Conservation (phyloP, 768 basidiomycete genomes). For the Pisolithus microcarpus region DNA sequence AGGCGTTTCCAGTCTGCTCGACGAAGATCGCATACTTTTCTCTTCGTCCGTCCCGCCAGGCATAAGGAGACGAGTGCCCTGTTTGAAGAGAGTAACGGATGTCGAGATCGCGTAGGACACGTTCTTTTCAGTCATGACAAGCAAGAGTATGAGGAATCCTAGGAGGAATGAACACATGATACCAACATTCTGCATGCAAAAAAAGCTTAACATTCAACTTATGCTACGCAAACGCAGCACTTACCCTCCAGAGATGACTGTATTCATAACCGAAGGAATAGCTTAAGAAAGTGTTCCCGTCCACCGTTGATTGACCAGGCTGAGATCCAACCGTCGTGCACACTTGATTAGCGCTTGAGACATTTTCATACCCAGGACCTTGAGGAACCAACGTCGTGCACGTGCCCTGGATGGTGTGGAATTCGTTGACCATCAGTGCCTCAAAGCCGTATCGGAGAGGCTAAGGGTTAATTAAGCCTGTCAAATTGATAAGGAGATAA, state of each 20-base stretch:
- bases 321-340: conserved; percentile 37
- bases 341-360: conserved; percentile 30
- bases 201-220: not conserved
- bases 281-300: conserved; percentile 35
- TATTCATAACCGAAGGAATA: conserved; percentile 23
- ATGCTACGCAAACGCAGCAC: conserved; percentile 17
- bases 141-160: conserved; percentile 29
- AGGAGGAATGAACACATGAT: conserved; percentile 40
- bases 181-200: conserved; percentile 29
- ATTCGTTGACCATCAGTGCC: conserved; percentile 42
- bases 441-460: conserved; percentile 23
- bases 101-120: conserved; percentile 23
- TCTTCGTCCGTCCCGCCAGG: conserved; percentile 12
- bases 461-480: conserved; percentile 26
- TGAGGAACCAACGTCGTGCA: conserved; percentile 27
- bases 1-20: not conserved
- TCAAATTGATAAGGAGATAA: conserved; percentile 28
- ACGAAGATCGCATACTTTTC: not conserved
- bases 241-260: conserved; percentile 31
- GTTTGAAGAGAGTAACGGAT: conserved; percentile 21
- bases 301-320: conserved; percentile 34
- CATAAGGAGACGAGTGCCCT: not conserved
- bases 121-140: conserved; percentile 32
- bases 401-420: conserved; percentile 31
- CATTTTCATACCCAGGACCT: conserved; percentile 30